Percentiles rank a stretch among this genome's conserved stretches.
Conservation (phyloP, 257 asterid genomes). For the Solanum piurae region DNA sequence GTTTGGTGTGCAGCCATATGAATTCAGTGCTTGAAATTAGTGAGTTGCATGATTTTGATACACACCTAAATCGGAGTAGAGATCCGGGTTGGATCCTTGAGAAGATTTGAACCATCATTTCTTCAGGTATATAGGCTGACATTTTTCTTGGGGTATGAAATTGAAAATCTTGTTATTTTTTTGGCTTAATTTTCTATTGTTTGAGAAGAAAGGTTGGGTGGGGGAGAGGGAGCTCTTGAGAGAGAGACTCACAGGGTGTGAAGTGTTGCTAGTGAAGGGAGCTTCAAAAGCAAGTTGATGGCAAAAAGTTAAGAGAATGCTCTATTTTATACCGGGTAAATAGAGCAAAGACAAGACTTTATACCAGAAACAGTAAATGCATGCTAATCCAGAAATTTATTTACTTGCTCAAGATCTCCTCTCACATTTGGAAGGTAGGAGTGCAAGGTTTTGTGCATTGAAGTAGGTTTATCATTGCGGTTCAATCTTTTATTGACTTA, state of each 20-base stretch:
- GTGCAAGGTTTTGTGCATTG: not conserved
- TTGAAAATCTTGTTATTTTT: not conserved
- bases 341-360: not conserved
- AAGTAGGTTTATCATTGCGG: not conserved
- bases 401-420: not conserved
- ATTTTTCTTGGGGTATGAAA: not conserved
- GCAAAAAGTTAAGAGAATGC: not conserved
- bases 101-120: not conserved
- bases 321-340: not conserved
- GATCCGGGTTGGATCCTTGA: not conserved
- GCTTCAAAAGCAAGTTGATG: not conserved
- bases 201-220: not conserved
- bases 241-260: not conserved
- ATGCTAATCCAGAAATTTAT: not conserved
- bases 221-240: not conserved
- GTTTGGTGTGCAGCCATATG: not conserved
- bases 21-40: conserved; percentile 1
- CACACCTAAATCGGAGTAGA: conserved; percentile 7
- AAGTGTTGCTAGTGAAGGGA: not conserved
- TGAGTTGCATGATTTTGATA: conserved; percentile 5
- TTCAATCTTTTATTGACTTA: not conserved
- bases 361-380: not conserved
- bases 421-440: not conserved
- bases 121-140: conserved; percentile 1
- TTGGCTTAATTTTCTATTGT: not conserved